Base-by-base conservation (phyloP, 2,329 filamentous ascomycete species). In the Calonectria pteridis region DNA sequence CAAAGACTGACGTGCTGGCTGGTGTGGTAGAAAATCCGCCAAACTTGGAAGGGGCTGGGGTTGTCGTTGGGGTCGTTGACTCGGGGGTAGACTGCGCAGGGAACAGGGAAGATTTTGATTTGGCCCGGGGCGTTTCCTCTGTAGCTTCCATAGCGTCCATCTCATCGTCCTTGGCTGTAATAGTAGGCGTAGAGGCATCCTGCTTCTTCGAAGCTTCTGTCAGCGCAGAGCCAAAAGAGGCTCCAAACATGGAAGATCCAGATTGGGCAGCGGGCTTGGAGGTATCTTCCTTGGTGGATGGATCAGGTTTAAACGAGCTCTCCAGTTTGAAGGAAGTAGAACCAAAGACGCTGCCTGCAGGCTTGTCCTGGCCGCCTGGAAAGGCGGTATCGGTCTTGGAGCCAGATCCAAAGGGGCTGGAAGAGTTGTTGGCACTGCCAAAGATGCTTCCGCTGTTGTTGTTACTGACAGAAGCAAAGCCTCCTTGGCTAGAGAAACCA, bases 251-350 rank as follows among this genome's bases (percentile, higher is more conserved):
- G 2, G 85, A 87, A 6, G 87, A 87, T 16, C 86, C 86, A n/a
- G 78, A 67, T 14, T 78, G 40, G n/a, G 83, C 82, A 28, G 83
- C 81, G 20, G 89, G 85, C 74, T 89, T 90, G 11, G 89, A 87
- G 43, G 88, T 84, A 71, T 93, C 91, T 29, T 93, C 89, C 72
- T 91, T 91, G 1, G 90, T 87, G 55, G 88, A 87, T 7, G 90
- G 88, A 76, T 94, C 93, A 11, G 88, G 87, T 79, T 92, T 91
- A 84, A 95, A 95, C 2, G 90, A 92, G 35, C 91, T 92, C 49
- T 89, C 89, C 20, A 95, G 86, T 77, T 93, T 93, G 84, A 95
- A 95, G 0, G 90, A 88, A 20, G 86, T 84, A n/a, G 87, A 87
- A 31, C 87, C 88, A 79, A 91, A 89, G 10, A 74, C 81, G 65